Percentiles rank a stretch among this genome's conserved stretches.
Evolutionary conservation across 495 filamentous ascomycete genomes (phyloP).

Genomic region (Chaetomium tenue): DNA sequence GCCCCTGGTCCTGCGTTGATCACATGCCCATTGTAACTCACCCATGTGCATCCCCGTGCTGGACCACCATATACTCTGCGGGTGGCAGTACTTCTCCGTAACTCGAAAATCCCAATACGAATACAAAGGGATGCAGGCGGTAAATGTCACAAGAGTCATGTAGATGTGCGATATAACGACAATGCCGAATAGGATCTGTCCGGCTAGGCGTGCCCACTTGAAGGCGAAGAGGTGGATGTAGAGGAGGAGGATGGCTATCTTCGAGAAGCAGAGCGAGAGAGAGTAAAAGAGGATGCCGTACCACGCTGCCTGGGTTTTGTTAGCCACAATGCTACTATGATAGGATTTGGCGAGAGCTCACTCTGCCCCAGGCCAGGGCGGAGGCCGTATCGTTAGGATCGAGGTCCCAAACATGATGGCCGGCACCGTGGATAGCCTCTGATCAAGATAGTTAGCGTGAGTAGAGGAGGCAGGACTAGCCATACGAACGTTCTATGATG

Average conservation of each 20-base stretch:
- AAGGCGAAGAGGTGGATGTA: slow-evolving; percentile 44
- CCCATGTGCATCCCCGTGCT: slow-evolving; percentile 39
- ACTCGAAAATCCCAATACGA: slow-evolving; percentile 37
- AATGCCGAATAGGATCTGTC: slow-evolving; percentile 32
- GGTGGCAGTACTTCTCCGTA: slow-evolving; percentile 28
- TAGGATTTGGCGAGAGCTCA: slow-evolving; percentile 14
- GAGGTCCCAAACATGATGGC: slow-evolving; percentile 35
- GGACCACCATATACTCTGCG: slow-evolving; percentile 35
- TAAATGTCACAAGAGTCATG: slow-evolving; percentile 33
- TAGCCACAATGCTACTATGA: neutral
- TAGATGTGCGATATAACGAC: slow-evolving; percentile 29
- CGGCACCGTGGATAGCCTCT: slow-evolving; percentile 33
- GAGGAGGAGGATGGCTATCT: slow-evolving; percentile 40
- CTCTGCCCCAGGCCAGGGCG: slow-evolving; percentile 31
- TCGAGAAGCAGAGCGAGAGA: slow-evolving; percentile 35
- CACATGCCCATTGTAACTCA: slow-evolving; percentile 10
- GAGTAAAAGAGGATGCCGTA: slow-evolving; percentile 35
- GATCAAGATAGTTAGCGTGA: neutral
- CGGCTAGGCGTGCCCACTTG: slow-evolving; percentile 34
- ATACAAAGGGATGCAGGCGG: slow-evolving; percentile 32
- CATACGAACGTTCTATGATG: slow-evolving; percentile 31
- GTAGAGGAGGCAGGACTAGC: neutral
- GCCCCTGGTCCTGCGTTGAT: neutral
- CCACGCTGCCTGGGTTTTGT: slow-evolving; percentile 29
- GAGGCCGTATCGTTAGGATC: slow-evolving; percentile 25